Percentiles rank a stretch among this genome's conserved stretches.
Evolutionary conservation across 331 rosid genomes (phyloP).

Genomic region (Acacia pycnantha): DNA sequence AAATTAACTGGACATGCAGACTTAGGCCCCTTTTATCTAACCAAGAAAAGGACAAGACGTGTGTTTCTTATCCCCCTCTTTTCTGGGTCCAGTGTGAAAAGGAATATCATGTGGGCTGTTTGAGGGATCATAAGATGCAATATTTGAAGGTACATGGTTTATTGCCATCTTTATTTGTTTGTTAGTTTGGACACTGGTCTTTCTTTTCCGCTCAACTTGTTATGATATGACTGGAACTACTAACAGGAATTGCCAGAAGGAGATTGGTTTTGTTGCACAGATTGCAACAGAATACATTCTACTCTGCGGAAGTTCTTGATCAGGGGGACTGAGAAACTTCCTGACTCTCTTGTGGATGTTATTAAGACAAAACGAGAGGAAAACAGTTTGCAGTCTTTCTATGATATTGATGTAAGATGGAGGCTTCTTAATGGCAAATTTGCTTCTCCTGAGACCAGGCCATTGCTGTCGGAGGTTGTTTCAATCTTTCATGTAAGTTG

Average conservation of each 20-base stretch:
- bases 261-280: slow-evolving; percentile 86
- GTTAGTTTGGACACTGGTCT: slow-evolving; percentile 14
- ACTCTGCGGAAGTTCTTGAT: slow-evolving; percentile 64
- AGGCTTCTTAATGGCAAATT: too few relatives aligned
- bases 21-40: neutral
- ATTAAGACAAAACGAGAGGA: slow-evolving; percentile 61
- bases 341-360: slow-evolving; percentile 54
- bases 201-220: slow-evolving; percentile 16
- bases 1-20: slow-evolving; percentile 1
- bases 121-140: slow-evolving; percentile 94
- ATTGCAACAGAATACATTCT: slow-evolving; percentile 73
- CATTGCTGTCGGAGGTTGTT: too few relatives aligned
- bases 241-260: slow-evolving; percentile 89
- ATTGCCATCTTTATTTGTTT: slow-evolving; percentile 6
- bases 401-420: too few relatives aligned
- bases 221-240: slow-evolving; percentile 21
- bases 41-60: neutral
- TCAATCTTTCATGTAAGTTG: too few relatives aligned
- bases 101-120: slow-evolving; percentile 97
- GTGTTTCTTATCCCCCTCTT: slow-evolving; percentile 4
- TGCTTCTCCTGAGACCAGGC: too few relatives aligned
- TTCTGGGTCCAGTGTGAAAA: slow-evolving; percentile 75
- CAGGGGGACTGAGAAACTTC: slow-evolving; percentile 70
- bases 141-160: slow-evolving; percentile 64
- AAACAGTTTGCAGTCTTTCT: slow-evolving; percentile 52